Base-by-base conservation (phyloP, 768 basidiomycete genomes). In the Russula emetica region DNA sequence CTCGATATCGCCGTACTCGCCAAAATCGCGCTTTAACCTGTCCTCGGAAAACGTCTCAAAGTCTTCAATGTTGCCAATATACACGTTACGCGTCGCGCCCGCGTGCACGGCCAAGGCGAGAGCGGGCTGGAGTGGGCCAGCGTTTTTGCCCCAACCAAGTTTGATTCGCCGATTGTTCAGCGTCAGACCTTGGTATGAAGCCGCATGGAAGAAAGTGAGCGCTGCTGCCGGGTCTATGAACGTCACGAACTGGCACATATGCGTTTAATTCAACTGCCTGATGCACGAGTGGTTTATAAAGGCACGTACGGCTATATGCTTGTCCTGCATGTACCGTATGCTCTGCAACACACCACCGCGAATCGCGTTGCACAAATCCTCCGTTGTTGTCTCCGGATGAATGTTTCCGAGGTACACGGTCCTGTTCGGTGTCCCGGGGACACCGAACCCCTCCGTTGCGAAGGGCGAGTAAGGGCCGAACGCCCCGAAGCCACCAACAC, bases 131-230 rank as follows among this genome's bases (percentile, higher is more conserved):
- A 96, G 79, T 20, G 94, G 88, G 6, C 94, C 94, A 18, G 92
- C 87, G 71, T 91, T 91, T 82, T 96, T 98, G 62, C 96, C 96
- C 97, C 96, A 99, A 53, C 96, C 95, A 69, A 98, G 86, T 80
- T 98, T 98, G 66, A 98, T 83, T 30, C 94, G 86, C 49, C 95
- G 88, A 75, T 94, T 92, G 79, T 94, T 95, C 63, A 98, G 79
- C 26, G 88, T 92, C 60, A 99, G 79, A 7, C 95, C 94, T 69
- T 94, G 89, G 72, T 86, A 89, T 1, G 88, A 86, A 18, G 96
- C 94, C 42, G 93, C 87, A 71, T 96, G 91, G 84, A 85, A 94
- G 81, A 99, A 98, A 11, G 90, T 90, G 71, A 92, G 88, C 2
- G 97, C 95, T 56, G 92, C 91, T 0, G 88, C 86, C 13, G 94